These are phyloP conservation scores for Gracilaria gracilis DNA, from an alignment of 23 red algal species.

Conservation along the genomic window DNA sequence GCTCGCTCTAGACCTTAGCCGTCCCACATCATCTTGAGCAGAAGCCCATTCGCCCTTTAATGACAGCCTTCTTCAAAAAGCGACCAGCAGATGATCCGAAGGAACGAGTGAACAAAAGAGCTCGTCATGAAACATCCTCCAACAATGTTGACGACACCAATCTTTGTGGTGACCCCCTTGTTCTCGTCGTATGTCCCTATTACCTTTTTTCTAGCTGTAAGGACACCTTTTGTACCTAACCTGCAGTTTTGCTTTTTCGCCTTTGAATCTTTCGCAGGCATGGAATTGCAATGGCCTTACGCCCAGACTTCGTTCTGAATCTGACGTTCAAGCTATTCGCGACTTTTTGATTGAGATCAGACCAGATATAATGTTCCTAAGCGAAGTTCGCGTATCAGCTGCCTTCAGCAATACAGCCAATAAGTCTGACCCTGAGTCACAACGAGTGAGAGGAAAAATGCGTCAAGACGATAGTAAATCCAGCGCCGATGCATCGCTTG, in stretches of 20 bases:
- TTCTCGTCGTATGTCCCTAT: conserved; percentile 7
- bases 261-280: neutral
- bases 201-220: neutral
- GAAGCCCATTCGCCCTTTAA: no score
- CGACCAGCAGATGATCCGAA: conserved; percentile 2
- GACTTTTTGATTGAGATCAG: conserved; percentile 21
- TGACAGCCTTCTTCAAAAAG: conserved; percentile 1
- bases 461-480: conserved; percentile 48
- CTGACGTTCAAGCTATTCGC: conserved; percentile 23
- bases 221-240: neutral
- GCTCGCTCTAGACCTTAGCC: no score
- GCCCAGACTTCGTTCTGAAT: conserved; percentile 37
- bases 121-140: neutral
- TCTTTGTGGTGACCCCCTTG: conserved; percentile 1
- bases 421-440: conserved; percentile 9
- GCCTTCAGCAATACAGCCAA: neutral
- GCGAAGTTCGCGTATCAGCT: conserved; percentile 58
- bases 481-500: conserved; percentile 32
- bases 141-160: neutral
- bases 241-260: neutral
- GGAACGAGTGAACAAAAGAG: neutral
- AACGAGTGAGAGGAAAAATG: conserved; percentile 24
- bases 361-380: conserved; percentile 63
- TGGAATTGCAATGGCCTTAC: conserved; percentile 76
- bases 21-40: neutral